Percentiles rank a stretch among this genome's conserved stretches.
These are phyloP conservation scores for Amaranthus tricolor DNA, from an alignment of 179 eudicot genomes.

Conservation along the genomic window DNA sequence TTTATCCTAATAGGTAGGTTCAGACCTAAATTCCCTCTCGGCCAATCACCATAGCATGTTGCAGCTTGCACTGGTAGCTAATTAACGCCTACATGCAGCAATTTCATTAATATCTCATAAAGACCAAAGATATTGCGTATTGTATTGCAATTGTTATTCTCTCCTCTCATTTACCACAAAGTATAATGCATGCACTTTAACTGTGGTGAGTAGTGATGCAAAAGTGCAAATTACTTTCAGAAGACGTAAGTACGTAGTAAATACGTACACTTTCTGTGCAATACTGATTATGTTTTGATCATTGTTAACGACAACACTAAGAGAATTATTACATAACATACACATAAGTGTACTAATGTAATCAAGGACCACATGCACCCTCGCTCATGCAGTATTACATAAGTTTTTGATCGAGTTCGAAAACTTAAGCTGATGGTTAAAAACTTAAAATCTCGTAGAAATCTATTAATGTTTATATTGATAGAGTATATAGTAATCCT, in stretches of 20 bases:
- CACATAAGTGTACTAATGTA: no score
- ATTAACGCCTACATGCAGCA: not conserved
- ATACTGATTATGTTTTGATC: not conserved
- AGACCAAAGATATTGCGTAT: not conserved
- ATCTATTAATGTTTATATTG: no score
- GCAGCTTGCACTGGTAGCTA: not conserved
- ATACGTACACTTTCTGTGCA: not conserved
- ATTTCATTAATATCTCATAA: not conserved
- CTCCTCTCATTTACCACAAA: not conserved
- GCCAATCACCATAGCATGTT: slow-evolving; percentile 2
- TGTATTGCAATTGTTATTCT: not conserved
- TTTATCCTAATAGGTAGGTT: no score
- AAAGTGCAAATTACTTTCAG: not conserved
- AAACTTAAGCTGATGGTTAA: no score
- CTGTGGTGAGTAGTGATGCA: not conserved
- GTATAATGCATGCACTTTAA: not conserved
- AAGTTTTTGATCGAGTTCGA: no score
- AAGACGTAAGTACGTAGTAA: not conserved
- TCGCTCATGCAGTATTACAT: no score
- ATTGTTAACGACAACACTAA: no score
- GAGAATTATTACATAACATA: no score
- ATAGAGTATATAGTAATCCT: no score
- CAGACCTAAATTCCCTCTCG: no score
- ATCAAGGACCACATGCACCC: no score
- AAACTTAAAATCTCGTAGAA: no score